A percentile compares a stretch with the other conserved stretches of the same genome.
These are phyloP conservation scores for Calvatia gigantea DNA, from an alignment of 768 basidiomycete species.

Conservation along the genomic window DNA sequence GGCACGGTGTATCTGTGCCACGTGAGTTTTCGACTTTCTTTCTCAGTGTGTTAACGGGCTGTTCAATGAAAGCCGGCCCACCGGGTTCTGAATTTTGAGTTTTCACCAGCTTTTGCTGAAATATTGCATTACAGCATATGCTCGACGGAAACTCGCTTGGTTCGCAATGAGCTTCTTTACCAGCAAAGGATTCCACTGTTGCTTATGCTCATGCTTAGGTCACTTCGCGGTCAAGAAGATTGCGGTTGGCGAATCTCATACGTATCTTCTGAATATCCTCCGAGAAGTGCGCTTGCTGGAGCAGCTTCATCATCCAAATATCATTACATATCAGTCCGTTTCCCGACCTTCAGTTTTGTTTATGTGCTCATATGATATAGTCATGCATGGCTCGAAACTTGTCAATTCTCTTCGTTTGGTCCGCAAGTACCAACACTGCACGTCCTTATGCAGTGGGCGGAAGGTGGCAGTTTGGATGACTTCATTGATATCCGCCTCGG, in stretches of 20 bases:
- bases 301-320: constrained; percentile 84
- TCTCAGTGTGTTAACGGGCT: background rate
- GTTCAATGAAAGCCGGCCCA: constrained; percentile 70
- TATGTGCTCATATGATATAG: constrained; percentile 21
- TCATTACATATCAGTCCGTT: constrained; percentile 82
- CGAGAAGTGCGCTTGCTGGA: constrained; percentile 87
- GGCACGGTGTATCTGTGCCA: constrained; percentile 88
- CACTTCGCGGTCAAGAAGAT: constrained; percentile 97
- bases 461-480: constrained; percentile 85
- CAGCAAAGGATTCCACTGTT: constrained; percentile 8
- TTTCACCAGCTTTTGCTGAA: constrained; percentile 6
- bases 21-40: constrained; percentile 35
- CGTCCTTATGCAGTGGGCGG: constrained; percentile 92
- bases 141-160: constrained; percentile 85
- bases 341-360: background rate
- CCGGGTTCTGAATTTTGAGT: background rate
- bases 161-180: constrained; percentile 24
- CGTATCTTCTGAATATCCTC: constrained; percentile 79
- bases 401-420: constrained; percentile 85
- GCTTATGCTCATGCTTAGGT: constrained; percentile 33
- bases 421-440: constrained; percentile 86
- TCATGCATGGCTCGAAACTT: constrained; percentile 89
- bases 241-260: constrained; percentile 87
- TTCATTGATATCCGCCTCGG: constrained; percentile 81
- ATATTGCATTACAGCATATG: constrained; percentile 53